Base-by-base conservation (phyloP, 345 rosid species). In the Capsella bursapastoris region DNA sequence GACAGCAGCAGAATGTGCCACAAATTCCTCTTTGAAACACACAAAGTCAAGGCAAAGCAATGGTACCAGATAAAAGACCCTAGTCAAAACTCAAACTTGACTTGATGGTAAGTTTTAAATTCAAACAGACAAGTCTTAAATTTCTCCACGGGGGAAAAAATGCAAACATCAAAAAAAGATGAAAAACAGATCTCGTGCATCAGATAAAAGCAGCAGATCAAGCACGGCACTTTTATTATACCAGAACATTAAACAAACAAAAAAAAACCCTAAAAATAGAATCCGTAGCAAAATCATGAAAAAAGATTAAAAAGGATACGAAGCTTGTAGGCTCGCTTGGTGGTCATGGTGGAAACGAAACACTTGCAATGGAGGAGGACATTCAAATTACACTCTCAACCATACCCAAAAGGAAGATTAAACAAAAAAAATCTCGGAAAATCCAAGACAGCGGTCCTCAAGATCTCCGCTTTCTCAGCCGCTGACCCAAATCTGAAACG, bases 321-420 rank as follows among this genome's bases (percentile, higher is more conserved):
- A 15, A 95, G 97, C 85, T 95, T 95, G 88, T 95, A 95, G 25
- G 97, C 97, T 70, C 97, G 97, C 74, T 92, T 95, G 73, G 97
- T 90, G 62, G 92, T 86, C 99, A 95, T 95, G 85, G 84, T 72
- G 79, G 76, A 59, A 44, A 74, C 68, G 76, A 83, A 84, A 86
- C 84, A 86, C 84, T 82, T 51, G 85, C 35, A 77, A 43, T 80
- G 81, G 58, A 50, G 81, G 58, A 50, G 80, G 48, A 81, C 81
- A 71, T 70, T 83, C 86, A 83, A 81, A 75, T 38, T 60, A 3
- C 64, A 59, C 14, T 50, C 44, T 70, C 27, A 35, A 35, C 34
- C 45, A 56, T 34, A 18, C 56, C 51, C 8, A 44, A 3, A 7
- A 7, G 6, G 25, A 22, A 22, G 25, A 22, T 22, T 22, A 22